A percentile compares a stretch with the other conserved stretches of the same genome.
Conservation (phyloP, 805 yeast species). For the Saitoella complicata region DNA sequence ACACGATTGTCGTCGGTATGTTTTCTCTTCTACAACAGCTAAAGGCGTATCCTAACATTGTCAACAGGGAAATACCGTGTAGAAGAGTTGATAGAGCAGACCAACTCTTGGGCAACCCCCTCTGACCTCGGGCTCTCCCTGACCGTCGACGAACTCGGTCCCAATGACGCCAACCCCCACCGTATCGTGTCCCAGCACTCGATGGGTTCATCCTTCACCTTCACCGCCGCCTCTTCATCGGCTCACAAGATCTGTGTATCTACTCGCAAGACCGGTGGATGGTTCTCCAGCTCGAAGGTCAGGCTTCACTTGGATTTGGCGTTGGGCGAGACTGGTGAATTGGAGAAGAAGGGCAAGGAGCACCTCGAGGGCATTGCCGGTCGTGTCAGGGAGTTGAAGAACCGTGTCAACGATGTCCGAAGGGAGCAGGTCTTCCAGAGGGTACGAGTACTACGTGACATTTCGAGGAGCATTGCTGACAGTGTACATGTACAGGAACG, state of each 20-base stretch:
- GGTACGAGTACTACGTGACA: background rate
- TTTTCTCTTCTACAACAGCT: background rate
- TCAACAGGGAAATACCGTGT: slow-evolving; percentile 41
- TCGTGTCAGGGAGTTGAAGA: slow-evolving; percentile 39
- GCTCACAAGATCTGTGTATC: slow-evolving; percentile 73
- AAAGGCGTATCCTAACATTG: background rate
- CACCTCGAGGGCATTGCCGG: slow-evolving; percentile 33
- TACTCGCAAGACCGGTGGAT: slow-evolving; percentile 32
- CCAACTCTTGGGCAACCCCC: slow-evolving; percentile 36
- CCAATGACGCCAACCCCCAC: slow-evolving; percentile 46
- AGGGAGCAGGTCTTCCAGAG: slow-evolving; percentile 49
- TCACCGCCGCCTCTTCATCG: slow-evolving; percentile 69
- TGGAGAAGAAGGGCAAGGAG: slow-evolving; percentile 39
- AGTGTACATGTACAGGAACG: slow-evolving; percentile 21
- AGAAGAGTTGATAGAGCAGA: slow-evolving; percentile 36
- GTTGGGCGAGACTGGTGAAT: slow-evolving; percentile 45
- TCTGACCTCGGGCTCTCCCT: slow-evolving; percentile 41
- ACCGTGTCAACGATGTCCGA: slow-evolving; percentile 41
- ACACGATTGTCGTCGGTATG: slow-evolving; percentile 64
- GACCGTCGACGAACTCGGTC: slow-evolving; percentile 40
- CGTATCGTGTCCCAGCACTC: slow-evolving; percentile 56
- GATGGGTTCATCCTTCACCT: slow-evolving; percentile 52
- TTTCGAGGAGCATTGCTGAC: too few relatives aligned
- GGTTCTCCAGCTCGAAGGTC: slow-evolving; percentile 44
- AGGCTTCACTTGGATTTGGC: slow-evolving; percentile 62